Conservation (phyloP, 176 grass and related monocot species). For the Oryza glaberrima region DNA sequence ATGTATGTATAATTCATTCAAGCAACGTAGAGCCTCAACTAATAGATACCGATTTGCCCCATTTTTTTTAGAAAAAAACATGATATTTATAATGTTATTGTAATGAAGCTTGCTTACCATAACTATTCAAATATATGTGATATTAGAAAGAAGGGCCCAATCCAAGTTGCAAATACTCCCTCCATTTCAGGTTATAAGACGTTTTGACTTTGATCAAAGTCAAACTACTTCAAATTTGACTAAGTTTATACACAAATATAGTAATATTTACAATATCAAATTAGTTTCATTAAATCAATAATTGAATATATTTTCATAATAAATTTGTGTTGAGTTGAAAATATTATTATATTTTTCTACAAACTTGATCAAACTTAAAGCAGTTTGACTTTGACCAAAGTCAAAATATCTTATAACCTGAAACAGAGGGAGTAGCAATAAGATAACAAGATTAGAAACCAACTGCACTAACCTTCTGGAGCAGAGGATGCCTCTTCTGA, state of each 20-base stretch:
- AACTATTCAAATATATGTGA: constrained; percentile 18
- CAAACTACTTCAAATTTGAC: too few species aligned
- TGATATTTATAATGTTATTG: not conserved
- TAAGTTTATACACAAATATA: too few species aligned
- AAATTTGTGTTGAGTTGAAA: too few species aligned
- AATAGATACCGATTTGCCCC: constrained; percentile 2
- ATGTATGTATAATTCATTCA: constrained; percentile 4
- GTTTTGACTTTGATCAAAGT: too few species aligned
- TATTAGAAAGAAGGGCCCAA: constrained; percentile 13
- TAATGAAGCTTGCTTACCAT: not conserved
- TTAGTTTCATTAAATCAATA: too few species aligned
- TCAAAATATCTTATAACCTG: too few species aligned
- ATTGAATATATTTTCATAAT: too few species aligned
- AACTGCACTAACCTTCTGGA: constrained; percentile 55
- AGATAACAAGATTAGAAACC: constrained; percentile 27
- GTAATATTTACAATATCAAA: too few species aligned
- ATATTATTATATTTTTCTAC: too few species aligned
- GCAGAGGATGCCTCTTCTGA: constrained; percentile 46
- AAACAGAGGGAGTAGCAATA: not conserved
- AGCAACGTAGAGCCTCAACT: not conserved
- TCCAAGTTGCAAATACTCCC: not conserved
- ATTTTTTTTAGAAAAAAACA: not conserved
- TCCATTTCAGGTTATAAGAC: too few species aligned
- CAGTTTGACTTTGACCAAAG: too few species aligned
- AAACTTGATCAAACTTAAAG: too few species aligned